Evolutionary conservation across 129 eudicot genomes (phyloP), one percentile per base, ranked within the genome.

Genomic region (Glebionis coronaria): DNA sequence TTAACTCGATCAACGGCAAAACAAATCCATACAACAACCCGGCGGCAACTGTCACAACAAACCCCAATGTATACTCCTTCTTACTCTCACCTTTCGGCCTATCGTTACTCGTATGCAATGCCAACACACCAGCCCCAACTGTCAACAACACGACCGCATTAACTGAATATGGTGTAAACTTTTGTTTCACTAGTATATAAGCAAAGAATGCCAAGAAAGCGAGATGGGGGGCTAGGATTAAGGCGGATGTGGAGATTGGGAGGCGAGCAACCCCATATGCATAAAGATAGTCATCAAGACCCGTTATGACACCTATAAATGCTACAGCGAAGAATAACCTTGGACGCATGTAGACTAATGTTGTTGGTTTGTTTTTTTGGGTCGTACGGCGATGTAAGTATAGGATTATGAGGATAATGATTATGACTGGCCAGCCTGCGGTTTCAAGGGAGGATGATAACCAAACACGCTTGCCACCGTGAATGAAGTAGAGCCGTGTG

Each of bases 111-210:
- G 85, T 70, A 38, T 83, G 83, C 52, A 86, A 44, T 7, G 82
- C 94, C 64, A 86, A 15, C 27, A 86, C 79, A 12, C 68, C 88
- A 1, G 94, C 84, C 9, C 86, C 87, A 1, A 74, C 66, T 14
- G 88, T 77, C 51, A 86, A 49, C 3, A 86, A 72, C 40, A 83
- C 78, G 56, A 86, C 84, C 15, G 88, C 79, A 67, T 86, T 86
- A 4, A 86, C 42, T 2, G 87, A 78, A 29, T 71, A 78, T 2
- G 88, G 35, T 0, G 88, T 83, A 42, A 86, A 83, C 60, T 83
- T 83, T 31, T 83, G 88, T 51, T 80, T 80, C 61, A 83, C 85
- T 0, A 86, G 68, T 3, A 80, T 15, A 58, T 8, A 85, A 2
- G 91, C 81, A 18, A 76, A 82, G 25, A 76, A n/a, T 29, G 87